Base-by-base conservation (phyloP, 2,329 filamentous ascomycete species). In the Fusarium algeriense region DNA sequence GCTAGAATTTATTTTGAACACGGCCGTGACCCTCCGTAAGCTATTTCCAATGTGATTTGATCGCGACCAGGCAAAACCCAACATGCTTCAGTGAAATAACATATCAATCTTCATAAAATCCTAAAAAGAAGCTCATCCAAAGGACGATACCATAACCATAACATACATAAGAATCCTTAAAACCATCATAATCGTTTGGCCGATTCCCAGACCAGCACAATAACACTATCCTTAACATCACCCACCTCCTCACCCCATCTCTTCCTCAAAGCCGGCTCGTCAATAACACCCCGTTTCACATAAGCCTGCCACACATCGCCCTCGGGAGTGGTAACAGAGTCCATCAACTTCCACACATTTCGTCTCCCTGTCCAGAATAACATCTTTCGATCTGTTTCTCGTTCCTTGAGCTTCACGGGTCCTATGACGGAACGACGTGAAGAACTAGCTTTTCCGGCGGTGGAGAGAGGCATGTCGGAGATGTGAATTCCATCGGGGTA, bases 301-400 rank as follows among this genome's bases (percentile, higher is more conserved):
- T 86, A 86, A 0, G 82, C 83, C 77, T 86, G 84, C 83, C 83
- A 83, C 5, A 86, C 81, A 44, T 80, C 78, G 12, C 83, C 82
- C 20, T 79, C 71, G 3, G 77, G 69, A 5, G 77, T 78, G 2
- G 77, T 69, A 7, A 75, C 76, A 14, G 82, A 79, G 69, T 86
- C 83, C 44, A 84, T 60, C 59, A 86, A 71, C 35, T 65, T 70
- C 83, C 83, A 86, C 7, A 81, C 80, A 30, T 80, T 80, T 28
- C 79, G 79, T 3, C 73, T 66, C 13, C 81, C 82, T 7, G 73
- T 78, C 80, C 80, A 82, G 23, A 77, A 76, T 14, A 84, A 61
- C 23, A 79, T 73, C 57, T 77, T 80, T 23, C 77, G 72, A 26
- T 79, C 77, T 20, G 66, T 62, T 1, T 73, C 74, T 15, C 70